These are phyloP conservation scores for Jatropha podagrica DNA, from an alignment of 441 rosid genomes.

Conservation along the genomic window DNA sequence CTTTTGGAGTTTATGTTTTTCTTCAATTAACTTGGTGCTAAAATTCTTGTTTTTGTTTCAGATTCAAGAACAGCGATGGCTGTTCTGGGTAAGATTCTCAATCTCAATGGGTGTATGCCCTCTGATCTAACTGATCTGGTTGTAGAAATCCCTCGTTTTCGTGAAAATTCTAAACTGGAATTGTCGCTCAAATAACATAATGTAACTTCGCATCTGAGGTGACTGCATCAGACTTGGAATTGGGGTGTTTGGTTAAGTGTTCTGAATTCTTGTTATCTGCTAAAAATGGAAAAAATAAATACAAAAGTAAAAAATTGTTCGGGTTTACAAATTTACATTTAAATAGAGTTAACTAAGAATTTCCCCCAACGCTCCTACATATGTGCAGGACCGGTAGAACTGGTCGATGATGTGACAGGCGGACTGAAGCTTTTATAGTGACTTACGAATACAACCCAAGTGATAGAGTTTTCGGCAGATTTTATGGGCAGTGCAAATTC, in stretches of 20 bases:
- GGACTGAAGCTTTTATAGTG: constrained; percentile 75
- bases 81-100: constrained; percentile 67
- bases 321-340: neutral
- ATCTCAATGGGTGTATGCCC: neutral
- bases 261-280: neutral
- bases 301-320: no score
- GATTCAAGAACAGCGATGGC: constrained; percentile 99
- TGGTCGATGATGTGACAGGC: constrained; percentile 86
- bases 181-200: neutral
- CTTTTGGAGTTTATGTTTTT: neutral
- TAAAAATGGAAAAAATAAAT: neutral
- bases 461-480: neutral
- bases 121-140: neutral
- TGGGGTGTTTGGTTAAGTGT: neutral
- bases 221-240: neutral
- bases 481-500: neutral
- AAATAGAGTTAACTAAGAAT: no score
- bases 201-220: neutral
- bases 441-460: no score
- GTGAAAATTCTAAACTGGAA: neutral
- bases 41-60: constrained; percentile 31
- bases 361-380: neutral
- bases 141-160: neutral
- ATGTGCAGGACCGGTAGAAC: constrained; percentile 69
- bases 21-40: neutral